Evolutionary conservation across 495 filamentous ascomycete species (phyloP), one percentile per base, ranked within the genome.

Genomic region (Hypoxylon fragiforme): DNA sequence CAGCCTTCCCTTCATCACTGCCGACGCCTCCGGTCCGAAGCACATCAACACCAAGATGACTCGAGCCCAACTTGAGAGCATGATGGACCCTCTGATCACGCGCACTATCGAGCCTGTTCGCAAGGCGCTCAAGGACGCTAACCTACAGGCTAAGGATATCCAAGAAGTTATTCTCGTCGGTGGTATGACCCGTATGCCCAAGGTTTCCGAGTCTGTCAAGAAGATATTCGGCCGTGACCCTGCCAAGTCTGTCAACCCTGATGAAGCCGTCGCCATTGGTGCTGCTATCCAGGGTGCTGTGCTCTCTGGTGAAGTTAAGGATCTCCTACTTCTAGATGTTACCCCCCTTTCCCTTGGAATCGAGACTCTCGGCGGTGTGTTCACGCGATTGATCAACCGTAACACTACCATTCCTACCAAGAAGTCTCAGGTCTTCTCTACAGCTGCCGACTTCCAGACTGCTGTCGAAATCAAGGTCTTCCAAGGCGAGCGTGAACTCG

Each of bases 171-270:
- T 98, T 71, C 86, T 98, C 19, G 94, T 98, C 47, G 94, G 94
- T 84, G 94, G 94, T 77, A 97, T 97, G 94, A 97, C 95, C 61
- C 95, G 94, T 79, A 98, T 98, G 94, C 94, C 94, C 66, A 98
- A 97, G 86, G 94, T 98, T 64, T 85, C 85, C 57, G 92, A 97
- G 78, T 95, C 91, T 28, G 94, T 97, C 67, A 96, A 95, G 85
- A 85, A 78, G 76, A 91, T 97, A 72, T 98, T 98, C 75, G 92
- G 95, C 59, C 95, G 94, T 73, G 94, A 98, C 26, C 91, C 94
- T 57, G 89, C 95, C 71, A 98, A 98, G 84, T 92, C 94, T 30
- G 94, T 98, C 73, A 98, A 98, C 81, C 94, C 94, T 52, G 94
- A 98, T 64, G 94, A 98, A 84, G 94, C 94, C 71, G 94, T 98